phyloP scores from a whole-genome alignment of 352 stramenopile genomes.

The Pythium grandisporangium region DNA sequence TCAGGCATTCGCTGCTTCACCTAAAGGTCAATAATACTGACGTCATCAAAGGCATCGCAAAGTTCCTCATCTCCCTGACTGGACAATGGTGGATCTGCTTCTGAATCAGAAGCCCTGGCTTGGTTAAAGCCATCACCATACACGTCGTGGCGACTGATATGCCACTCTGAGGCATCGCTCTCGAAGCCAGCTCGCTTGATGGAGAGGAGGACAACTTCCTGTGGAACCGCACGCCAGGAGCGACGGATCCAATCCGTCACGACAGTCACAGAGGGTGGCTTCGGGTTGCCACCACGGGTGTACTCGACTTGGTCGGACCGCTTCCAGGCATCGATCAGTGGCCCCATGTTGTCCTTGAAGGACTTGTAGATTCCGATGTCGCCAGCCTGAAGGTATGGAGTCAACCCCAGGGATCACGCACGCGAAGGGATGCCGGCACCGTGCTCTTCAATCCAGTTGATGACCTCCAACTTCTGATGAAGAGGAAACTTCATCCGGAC shows the following conservation, averaged over 20 bases:
- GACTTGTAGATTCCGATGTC: slow-evolving; percentile 3
- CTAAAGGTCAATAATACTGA: background rate
- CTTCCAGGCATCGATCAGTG: slow-evolving; percentile 3
- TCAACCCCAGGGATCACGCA: background rate
- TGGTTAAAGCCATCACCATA: background rate
- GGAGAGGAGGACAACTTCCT: background rate
- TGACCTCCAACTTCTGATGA: slow-evolving; percentile 2
- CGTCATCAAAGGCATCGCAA: slow-evolving; percentile 1
- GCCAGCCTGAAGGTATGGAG: slow-evolving; percentile 2
- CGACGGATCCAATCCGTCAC: background rate
- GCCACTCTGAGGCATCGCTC: background rate
- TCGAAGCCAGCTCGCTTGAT: background rate
- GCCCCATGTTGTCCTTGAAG: slow-evolving; percentile 1
- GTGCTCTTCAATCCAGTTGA: slow-evolving; percentile 1
- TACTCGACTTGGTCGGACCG: slow-evolving; percentile 5
- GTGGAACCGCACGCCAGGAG: background rate
- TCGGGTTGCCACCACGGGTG: slow-evolving; percentile 1
- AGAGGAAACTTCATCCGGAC: background rate
- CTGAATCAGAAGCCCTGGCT: background rate
- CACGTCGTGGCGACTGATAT: background rate
- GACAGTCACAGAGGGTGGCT: slow-evolving; percentile 1
- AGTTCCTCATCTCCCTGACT: background rate
- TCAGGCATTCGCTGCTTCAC: too few relatives aligned
- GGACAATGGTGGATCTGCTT: background rate
- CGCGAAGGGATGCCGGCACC: background rate